These are phyloP conservation scores for Paraurostyla sp. DNA, from an alignment of 73 alveolate species.

Conservation along the genomic window DNA sequence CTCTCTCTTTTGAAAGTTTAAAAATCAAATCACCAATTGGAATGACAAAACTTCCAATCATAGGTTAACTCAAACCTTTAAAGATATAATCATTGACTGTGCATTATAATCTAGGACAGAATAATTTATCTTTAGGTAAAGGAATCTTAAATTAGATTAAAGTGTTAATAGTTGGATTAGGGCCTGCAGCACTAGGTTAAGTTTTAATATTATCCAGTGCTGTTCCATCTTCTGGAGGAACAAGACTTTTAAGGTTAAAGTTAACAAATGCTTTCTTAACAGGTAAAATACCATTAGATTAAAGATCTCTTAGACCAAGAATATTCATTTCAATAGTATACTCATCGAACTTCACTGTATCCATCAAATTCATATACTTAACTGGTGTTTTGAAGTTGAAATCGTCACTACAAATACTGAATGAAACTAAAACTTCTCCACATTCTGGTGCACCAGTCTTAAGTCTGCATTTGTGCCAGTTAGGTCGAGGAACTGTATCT, in stretches of 20 bases:
- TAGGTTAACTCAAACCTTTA: constrained; percentile 86
- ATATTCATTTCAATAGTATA: constrained; percentile 82
- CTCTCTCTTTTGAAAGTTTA: not conserved
- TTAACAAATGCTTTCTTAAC: constrained; percentile 89
- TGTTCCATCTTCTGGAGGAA: constrained; percentile 79
- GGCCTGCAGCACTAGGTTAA: constrained; percentile 86
- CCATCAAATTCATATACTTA: constrained; percentile 58
- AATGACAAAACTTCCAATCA: constrained; percentile 84
- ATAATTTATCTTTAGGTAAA: constrained; percentile 85
- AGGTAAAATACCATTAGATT: constrained; percentile 86
- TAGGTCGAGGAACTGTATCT: constrained; percentile 75
- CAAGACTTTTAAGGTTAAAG: constrained; percentile 84
- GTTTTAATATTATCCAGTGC: constrained; percentile 81
- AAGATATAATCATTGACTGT: constrained; percentile 89
- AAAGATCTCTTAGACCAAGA: constrained; percentile 89
- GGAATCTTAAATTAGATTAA: constrained; percentile 79
- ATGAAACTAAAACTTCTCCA: constrained; percentile 86
- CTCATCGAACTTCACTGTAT: constrained; percentile 70
- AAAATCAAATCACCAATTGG: constrained; percentile 64
- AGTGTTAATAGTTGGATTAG: constrained; percentile 91
- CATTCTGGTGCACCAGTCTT: constrained; percentile 77
- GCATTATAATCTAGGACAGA: constrained; percentile 88
- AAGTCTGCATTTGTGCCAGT: constrained; percentile 82
- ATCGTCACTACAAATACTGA: constrained; percentile 72
- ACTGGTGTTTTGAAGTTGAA: constrained; percentile 51